Base-by-base conservation (phyloP, 148 eudicot species). In the Spergularia marina region DNA sequence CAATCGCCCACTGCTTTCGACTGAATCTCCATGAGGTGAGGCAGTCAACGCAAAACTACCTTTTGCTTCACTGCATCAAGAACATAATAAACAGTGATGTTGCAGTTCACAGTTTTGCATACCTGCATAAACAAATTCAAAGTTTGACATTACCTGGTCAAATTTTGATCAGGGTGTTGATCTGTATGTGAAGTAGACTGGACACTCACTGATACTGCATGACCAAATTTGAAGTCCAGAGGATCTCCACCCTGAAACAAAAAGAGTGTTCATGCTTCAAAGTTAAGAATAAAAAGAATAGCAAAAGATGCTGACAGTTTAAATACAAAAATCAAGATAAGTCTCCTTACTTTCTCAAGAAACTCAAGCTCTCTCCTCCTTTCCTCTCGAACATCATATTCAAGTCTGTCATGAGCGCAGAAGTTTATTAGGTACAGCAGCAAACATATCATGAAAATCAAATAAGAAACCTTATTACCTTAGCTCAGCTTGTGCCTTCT, bases 21-120 rank as follows among this genome's bases (percentile, higher is more conserved):
- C 91, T 61, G 99, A 91, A 85, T 92, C 98, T 79, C 97, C 94
- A 81, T 70, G 91, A 76, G 98, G 88, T 68, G 99, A 92, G 68
- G 97, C 90, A 67, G 99, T 80, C 74, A 84, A 77, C 21, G 91
- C 90, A 85, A 89, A 89, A 83, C 93, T 89, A 79, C 93, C 94
- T 84, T 86, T 91, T 77, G 89, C 91, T 85, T 96, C 98, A 84
- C 99, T 96, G 88, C 54, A 83, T 60, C 60, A 67, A 67, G 34
- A 68, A 59, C 47, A 44, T 25, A 34, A 18, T 57, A 60, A 68
- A 68, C 12, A 59, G 66, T 20, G 51, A 53, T 54, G 70, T 51
- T 44, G 52, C 10, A 59, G 62, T 72, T 63, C 69, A 65, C 55
- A 65, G 0, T 55, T 60, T 54, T 20, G 9, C 60, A 76, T 0